Evolutionary conservation across 1,284 basidiomycete genomes (phyloP).

Genomic region (Cerrena zonata): DNA sequence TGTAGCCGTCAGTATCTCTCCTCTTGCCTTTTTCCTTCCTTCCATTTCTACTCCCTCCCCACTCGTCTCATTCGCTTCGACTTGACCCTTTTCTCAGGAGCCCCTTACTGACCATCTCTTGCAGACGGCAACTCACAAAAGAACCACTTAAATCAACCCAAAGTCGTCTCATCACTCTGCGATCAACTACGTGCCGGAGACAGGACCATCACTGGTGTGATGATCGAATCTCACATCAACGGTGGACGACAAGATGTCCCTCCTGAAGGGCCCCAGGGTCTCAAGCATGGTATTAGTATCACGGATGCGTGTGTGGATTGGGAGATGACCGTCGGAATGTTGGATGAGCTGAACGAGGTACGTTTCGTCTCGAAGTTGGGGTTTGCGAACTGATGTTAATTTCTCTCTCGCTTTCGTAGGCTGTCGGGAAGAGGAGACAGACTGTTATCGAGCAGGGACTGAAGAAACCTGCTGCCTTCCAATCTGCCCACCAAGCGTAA

Average conservation of each 20-base stretch:
- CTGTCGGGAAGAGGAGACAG: constrained; percentile 33
- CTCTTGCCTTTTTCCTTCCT: constrained; percentile 5
- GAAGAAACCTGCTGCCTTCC: constrained; percentile 21
- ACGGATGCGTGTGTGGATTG: constrained; percentile 93
- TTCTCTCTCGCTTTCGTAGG: constrained; percentile 15
- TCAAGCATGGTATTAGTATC: constrained; percentile 85
- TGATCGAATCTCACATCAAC: constrained; percentile 93
- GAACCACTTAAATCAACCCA: constrained; percentile 86
- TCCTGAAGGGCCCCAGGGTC: constrained; percentile 46
- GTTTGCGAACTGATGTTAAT: neutral
- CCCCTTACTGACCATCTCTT: neutral
- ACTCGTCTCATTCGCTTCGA: no score
- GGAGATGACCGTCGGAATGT: constrained; percentile 75
- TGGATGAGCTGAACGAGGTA: constrained; percentile 68
- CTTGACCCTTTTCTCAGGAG: no score
- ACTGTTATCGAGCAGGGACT: constrained; percentile 32
- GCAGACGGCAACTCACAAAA: constrained; percentile 90
- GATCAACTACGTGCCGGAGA: constrained; percentile 76
- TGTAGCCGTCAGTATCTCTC: constrained; percentile 56
- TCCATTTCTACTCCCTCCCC: no score
- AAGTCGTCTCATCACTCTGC: constrained; percentile 74
- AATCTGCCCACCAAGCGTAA: constrained; percentile 8
- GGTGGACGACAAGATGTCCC: constrained; percentile 84
- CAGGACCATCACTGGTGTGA: constrained; percentile 83
- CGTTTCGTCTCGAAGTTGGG: constrained; percentile 11